Conservation (phyloP, 345 rosid species). For the Reutealis trisperma region DNA sequence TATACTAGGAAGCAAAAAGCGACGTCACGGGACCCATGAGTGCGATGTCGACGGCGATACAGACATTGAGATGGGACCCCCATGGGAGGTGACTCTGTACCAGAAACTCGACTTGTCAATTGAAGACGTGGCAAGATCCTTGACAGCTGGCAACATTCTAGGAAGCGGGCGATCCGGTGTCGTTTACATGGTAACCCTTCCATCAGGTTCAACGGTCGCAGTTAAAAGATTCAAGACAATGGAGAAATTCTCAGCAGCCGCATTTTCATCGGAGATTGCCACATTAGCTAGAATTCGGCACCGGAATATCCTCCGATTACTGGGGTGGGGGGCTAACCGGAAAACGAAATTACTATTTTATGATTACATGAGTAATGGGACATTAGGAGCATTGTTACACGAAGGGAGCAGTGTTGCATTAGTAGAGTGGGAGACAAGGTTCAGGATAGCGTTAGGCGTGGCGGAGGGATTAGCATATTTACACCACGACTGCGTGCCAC, state of each 20-base stretch:
- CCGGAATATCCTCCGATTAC: constrained; percentile 73
- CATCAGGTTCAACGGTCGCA: constrained; percentile 59
- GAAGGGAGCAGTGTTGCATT: constrained; percentile 32
- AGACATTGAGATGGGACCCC: constrained; percentile 64
- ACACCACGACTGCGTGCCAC: constrained; percentile 83
- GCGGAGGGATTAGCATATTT: constrained; percentile 82
- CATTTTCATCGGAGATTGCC: constrained; percentile 74
- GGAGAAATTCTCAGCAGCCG: constrained; percentile 51
- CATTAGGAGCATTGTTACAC: constrained; percentile 60
- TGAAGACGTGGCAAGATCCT: constrained; percentile 49
- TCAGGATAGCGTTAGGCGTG: constrained; percentile 67
- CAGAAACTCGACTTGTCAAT: constrained; percentile 82
- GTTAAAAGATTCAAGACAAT: constrained; percentile 63
- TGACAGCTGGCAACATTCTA: constrained; percentile 60
- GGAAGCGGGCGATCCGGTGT: constrained; percentile 84
- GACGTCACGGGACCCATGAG: constrained; percentile 35
- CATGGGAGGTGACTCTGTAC: constrained; percentile 82
- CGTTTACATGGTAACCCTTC: constrained; percentile 59
- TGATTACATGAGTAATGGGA: constrained; percentile 70
- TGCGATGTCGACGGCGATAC: constrained; percentile 34
- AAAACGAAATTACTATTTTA: constrained; percentile 67
- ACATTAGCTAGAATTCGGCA: constrained; percentile 84
- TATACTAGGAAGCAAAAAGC: constrained; percentile 41
- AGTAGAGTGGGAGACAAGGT: constrained; percentile 69
- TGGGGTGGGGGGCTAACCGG: constrained; percentile 82